Percentiles rank a stretch among this genome's conserved stretches.
Evolutionary conservation across 2,329 filamentous ascomycete species (phyloP).

Genomic region (Phialophora macrospora): DNA sequence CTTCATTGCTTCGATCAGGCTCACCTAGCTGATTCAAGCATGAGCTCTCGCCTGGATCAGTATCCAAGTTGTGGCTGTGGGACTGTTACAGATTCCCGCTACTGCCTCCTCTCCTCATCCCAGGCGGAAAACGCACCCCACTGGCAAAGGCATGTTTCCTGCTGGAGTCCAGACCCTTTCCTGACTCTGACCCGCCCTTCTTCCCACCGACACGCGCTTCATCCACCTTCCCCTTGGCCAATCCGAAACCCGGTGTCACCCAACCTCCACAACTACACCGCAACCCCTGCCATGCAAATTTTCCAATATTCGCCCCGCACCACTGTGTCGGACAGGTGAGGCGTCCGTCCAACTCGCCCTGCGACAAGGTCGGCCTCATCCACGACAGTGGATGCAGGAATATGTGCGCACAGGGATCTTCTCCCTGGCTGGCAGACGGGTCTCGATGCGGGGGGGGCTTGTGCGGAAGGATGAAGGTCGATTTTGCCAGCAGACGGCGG

Average conservation of each 20-base stretch:
- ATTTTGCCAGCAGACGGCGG: constrained; percentile 69
- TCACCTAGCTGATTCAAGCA: background rate
- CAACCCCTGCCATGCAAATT: constrained; percentile 96
- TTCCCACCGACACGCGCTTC: constrained; percentile 53
- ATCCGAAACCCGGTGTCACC: constrained; percentile 87
- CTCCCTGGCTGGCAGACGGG: constrained; percentile 18
- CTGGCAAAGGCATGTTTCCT: constrained; percentile 9
- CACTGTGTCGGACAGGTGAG: constrained; percentile 78
- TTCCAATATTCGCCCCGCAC: constrained; percentile 82
- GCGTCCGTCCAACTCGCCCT: constrained; percentile 80
- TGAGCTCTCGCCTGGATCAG: background rate
- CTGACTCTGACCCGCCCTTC: background rate
- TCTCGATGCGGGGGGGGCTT: constrained; percentile 32
- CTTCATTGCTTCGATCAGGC: background rate
- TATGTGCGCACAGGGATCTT: constrained; percentile 72
- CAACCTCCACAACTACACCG: constrained; percentile 88
- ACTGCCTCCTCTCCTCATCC: constrained; percentile 32
- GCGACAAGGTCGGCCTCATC: constrained; percentile 81
- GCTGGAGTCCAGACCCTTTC: constrained; percentile 7
- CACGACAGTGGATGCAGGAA: constrained; percentile 92
- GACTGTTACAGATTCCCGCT: constrained; percentile 29
- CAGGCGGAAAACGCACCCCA: constrained; percentile 36
- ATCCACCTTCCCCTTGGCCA: constrained; percentile 82
- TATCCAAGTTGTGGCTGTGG: background rate
- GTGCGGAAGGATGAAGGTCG: constrained; percentile 62